Evolutionary conservation across 2,329 filamentous ascomycete species (phyloP).

Genomic region (Atkinsonella texensis): DNA sequence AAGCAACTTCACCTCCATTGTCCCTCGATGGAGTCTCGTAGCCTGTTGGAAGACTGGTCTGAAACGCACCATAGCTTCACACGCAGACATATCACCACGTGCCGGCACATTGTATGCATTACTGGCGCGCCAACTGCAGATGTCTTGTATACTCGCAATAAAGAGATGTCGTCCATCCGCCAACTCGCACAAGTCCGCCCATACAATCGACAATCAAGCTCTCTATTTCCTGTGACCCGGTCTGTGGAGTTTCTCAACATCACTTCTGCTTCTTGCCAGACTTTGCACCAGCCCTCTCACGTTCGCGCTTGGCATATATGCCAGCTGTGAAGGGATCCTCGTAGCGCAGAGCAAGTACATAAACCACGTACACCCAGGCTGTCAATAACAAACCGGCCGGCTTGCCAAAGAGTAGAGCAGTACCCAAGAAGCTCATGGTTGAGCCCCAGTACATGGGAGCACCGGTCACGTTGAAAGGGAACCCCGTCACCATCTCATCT

Average conservation of each 20-base stretch:
- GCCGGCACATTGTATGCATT: too few species aligned
- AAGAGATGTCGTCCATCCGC: too few species aligned
- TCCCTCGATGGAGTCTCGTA: not conserved
- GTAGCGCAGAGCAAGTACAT: constrained; percentile 68
- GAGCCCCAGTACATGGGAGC: constrained; percentile 96
- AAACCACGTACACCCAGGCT: constrained; percentile 61
- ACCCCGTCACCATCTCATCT: constrained; percentile 87
- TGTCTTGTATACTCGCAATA: not conserved
- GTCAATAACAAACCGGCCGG: constrained; percentile 76
- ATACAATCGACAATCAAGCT: not conserved
- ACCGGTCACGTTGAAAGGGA: constrained; percentile 85
- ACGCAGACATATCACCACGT: not conserved
- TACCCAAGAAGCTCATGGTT: constrained; percentile 83
- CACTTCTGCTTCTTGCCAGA: constrained; percentile 41
- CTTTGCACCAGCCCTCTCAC: constrained; percentile 34
- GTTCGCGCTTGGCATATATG: constrained; percentile 82
- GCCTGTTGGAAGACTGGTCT: constrained; percentile 11
- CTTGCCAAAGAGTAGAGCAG: constrained; percentile 73
- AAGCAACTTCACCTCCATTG: not conserved
- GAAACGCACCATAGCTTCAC: too few species aligned
- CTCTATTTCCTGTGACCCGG: not conserved
- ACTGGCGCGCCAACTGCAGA: too few species aligned
- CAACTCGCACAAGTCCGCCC: not conserved
- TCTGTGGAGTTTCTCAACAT: constrained; percentile 7
- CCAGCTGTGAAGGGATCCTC: constrained; percentile 91